Percentiles rank a stretch among this genome's conserved stretches.
phyloP scores from a whole-genome alignment of 2,329 filamentous ascomycete species.

The Cephalotrichum gorgonifer region DNA sequence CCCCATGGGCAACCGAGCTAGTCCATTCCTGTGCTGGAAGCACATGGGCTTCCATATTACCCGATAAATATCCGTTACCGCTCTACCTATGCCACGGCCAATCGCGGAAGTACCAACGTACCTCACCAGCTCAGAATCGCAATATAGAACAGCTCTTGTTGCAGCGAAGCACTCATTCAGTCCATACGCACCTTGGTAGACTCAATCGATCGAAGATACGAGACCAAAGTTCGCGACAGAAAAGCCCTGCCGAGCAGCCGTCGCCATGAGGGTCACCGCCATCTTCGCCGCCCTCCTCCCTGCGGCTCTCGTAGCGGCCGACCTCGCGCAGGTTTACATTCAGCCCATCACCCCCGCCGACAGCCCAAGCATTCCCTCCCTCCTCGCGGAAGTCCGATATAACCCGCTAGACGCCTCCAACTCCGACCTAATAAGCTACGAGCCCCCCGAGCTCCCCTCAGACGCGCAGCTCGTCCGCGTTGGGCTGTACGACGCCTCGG shows the following conservation, averaged over 20 bases:
- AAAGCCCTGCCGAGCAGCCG: neutral
- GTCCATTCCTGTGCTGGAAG: neutral
- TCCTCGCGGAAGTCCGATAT: conserved; percentile 49
- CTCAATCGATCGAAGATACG: neutral
- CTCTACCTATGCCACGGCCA: neutral
- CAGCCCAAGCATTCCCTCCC: conserved; percentile 20
- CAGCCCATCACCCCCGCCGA: conserved; percentile 32
- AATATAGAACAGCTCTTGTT: neutral
- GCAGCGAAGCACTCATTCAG: too few species aligned
- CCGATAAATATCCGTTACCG: neutral
- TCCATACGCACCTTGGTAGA: too few species aligned
- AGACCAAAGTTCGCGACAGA: neutral
- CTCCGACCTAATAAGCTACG: conserved; percentile 42
- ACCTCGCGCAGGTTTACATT: conserved; percentile 42
- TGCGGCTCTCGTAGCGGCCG: conserved; percentile 25
- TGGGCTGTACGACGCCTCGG: conserved; percentile 41
- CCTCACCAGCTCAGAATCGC: too few species aligned
- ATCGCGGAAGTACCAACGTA: too few species aligned
- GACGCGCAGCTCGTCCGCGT: conserved; percentile 41
- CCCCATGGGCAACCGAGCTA: conserved; percentile 3
- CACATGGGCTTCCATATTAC: neutral
- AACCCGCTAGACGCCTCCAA: conserved; percentile 31
- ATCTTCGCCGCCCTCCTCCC: conserved; percentile 32
- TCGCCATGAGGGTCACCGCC: conserved; percentile 29
- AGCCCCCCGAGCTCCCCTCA: conserved; percentile 41